Conservation (phyloP, 345 rosid species). For the Citrus cavaleriei region DNA sequence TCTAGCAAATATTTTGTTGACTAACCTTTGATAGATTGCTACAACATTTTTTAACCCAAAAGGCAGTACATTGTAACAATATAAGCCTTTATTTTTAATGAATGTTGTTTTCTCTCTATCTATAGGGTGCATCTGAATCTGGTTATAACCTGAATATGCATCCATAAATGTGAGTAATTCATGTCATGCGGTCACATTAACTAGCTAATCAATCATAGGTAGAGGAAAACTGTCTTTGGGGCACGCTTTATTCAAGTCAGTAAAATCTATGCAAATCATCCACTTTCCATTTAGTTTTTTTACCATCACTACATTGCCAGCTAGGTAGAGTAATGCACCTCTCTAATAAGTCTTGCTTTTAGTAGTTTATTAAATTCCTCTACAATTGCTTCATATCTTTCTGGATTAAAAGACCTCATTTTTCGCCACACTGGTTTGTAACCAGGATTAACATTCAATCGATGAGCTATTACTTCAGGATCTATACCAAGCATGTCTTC, state of each 20-base stretch:
- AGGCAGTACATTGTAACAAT: too few relatives aligned
- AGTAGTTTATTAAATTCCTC: too few relatives aligned
- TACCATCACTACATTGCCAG: background rate
- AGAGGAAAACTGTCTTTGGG: background rate
- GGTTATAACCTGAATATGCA: background rate
- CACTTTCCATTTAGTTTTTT: background rate
- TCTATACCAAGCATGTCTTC: too few relatives aligned
- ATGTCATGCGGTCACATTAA: background rate
- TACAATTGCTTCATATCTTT: too few relatives aligned
- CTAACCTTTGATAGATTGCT: background rate
- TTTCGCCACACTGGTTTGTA: fast-evolving
- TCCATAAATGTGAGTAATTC: background rate
- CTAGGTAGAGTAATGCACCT: background rate
- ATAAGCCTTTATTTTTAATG: too few relatives aligned
- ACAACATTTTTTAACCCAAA: background rate
- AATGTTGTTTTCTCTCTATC: background rate
- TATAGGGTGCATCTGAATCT: background rate
- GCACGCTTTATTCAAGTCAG: background rate
- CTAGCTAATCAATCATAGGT: background rate
- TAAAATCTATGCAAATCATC: background rate
- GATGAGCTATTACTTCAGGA: too few relatives aligned
- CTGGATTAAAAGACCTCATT: too few relatives aligned
- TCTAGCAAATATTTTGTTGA: background rate
- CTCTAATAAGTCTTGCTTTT: too few relatives aligned
- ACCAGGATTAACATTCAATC: too few relatives aligned